phyloP scores from a whole-genome alignment of 805 yeast genomes.

The Kuraishia ogatae region DNA sequence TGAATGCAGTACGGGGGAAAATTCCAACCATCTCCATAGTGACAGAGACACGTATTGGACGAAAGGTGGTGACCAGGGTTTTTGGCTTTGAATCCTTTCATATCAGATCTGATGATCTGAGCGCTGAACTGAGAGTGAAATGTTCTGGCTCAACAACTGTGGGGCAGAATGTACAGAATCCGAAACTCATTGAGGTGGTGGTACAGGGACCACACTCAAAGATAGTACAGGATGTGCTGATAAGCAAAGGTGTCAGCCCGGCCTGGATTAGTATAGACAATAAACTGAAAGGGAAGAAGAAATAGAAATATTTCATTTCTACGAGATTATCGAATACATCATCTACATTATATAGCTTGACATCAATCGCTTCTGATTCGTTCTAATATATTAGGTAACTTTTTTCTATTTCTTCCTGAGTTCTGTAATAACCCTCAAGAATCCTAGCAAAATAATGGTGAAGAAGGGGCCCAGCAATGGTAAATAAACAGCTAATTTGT shows the following conservation, averaged over 20 bases:
- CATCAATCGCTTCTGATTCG: background rate
- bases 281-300: conserved; percentile 48
- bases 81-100: conserved; percentile 60
- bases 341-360: no score
- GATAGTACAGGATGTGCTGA: conserved; percentile 47
- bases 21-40: conserved; percentile 59
- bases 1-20: conserved; percentile 47
- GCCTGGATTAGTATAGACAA: conserved; percentile 61
- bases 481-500: conserved; percentile 85
- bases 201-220: conserved; percentile 90
- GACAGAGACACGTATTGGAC: conserved; percentile 72
- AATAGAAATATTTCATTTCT: conserved; percentile 13
- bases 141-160: conserved; percentile 89
- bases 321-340: background rate
- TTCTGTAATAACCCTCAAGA: conserved; percentile 37
- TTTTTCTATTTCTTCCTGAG: background rate
- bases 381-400: background rate
- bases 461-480: conserved; percentile 84
- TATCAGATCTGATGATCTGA: conserved; percentile 55
- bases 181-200: conserved; percentile 54
- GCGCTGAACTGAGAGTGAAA: conserved; percentile 60
- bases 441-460: conserved; percentile 50
- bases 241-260: conserved; percentile 52
- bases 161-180: conserved; percentile 47
- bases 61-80: conserved; percentile 71